Base-by-base conservation (phyloP, 2,329 filamentous ascomycete species). In the Xylaria hypoxylon region DNA sequence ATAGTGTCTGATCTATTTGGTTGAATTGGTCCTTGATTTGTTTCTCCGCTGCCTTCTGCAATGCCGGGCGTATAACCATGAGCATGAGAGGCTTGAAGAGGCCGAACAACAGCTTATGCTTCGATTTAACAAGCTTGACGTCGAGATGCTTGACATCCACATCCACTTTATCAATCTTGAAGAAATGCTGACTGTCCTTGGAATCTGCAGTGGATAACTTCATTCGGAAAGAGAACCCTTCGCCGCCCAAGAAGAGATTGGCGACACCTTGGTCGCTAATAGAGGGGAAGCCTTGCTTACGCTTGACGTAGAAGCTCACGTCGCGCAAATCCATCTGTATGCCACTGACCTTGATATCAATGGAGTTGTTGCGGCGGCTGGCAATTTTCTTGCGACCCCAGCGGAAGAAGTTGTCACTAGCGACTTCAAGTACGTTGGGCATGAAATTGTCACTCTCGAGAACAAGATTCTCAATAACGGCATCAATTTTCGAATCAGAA, bases 371-470 rank as follows among this genome's bases (percentile, higher is more conserved):
- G 79, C 89, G 90, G 84, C 90, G 93, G 85, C 87, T 96, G 74
- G 86, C 83, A 73, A 94, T 86, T 78, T 90, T 90, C 89, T 96
- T 97, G 77, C 96, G 93, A 42, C 95, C 96, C 90, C 92, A 97
- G 72, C 92, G 90, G 87, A 94, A 93, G 83, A 96, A 96, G 83
- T 98, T 96, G 82, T 98, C 94, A 77, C 89, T 96, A 65, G 90
- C 88, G 68, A 98, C 86, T 79, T 99, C 95, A 44, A 97, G 80
- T 5, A 95, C 86, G 74, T 99, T 99, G 70, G 96, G 96, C 81
- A 94, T 93, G 73, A 99, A 89, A 81, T 99, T 99, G 84, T 98
- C 94, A 71, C 93, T 94, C 82, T 99, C 96, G 59, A 99, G 87
- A 51, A 97, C 91, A 11, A 99, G 84, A 79, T 99, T 99, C 83